Base-by-base conservation (phyloP, 129 eudicot species). In the Cynara cardunculus region DNA sequence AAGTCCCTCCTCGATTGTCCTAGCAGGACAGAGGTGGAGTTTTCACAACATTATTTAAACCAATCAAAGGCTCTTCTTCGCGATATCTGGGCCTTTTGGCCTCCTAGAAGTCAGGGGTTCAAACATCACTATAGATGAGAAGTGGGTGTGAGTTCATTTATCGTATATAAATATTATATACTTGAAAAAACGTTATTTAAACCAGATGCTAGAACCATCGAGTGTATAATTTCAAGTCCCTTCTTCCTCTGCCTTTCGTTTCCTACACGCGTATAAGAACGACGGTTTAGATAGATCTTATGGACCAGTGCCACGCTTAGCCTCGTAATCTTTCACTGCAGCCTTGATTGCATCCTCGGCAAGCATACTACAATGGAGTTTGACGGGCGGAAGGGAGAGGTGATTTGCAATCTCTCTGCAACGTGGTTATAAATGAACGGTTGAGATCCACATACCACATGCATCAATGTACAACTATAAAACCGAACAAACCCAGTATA, bases 261-360 rank as follows among this genome's bases (percentile, higher is more conserved):
- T 25, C 32, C 44, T 30, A 27, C 2, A 28, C 25, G 44, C 41
- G 12, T 13, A 9, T 69, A 25, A 25, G 26, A 64, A 64, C 24
- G 27, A 64, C 18, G 7, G 0, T 4, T 76, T 8, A 2, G 80
- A 73, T 22, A 81, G 28, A 73, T 71, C 73, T 77, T 65, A 65
- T 0, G 12, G 56, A 69, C 76, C 81, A 31, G 75, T 78, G 44
- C 46, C 72, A 11, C 91, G 88, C 80, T 91, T 94, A 8, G 88
- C 82, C 76, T 85, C 91, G 34, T 94, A 94, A 79, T 94, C 94
- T 68, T 91, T 94, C 69, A 89, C 90, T 32, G 98, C 97, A 14
- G 97, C 95, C 83, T 91, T 91, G n/a, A 94, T 87, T 69, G 98
- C 98, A 81, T 94, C 97, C 89, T 94, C 98, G 13, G 98, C 98